Percentiles rank a stretch among this genome's conserved stretches.
phyloP scores from a whole-genome alignment of 108 stramenopile genomes.

The Parietichytrium sp. region DNA sequence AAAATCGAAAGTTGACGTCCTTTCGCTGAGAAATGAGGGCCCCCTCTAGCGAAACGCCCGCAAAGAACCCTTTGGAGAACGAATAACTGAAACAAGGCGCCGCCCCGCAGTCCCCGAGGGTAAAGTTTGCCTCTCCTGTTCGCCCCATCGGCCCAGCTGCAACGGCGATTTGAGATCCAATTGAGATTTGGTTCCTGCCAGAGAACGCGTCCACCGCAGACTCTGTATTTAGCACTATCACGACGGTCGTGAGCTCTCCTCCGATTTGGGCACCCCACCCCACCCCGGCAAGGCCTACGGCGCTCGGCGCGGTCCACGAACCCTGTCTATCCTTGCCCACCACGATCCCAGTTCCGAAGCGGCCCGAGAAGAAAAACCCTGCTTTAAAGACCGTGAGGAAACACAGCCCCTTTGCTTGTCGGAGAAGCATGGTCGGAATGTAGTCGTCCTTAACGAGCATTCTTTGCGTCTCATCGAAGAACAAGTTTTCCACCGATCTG shows the following conservation, averaged over 20 bases:
- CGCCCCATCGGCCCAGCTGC: conserved; percentile 89
- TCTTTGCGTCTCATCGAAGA: background rate
- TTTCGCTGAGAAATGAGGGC: conserved; percentile 74
- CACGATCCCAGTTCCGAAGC: conserved; percentile 73
- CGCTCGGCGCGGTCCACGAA: conserved; percentile 78
- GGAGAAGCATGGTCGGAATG: conserved; percentile 72
- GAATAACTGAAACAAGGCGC: conserved; percentile 89
- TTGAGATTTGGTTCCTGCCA: conserved; percentile 69
- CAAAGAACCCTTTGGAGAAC: conserved; percentile 85
- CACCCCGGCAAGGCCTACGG: conserved; percentile 77
- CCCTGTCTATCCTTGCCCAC: conserved; percentile 58
- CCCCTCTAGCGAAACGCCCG: conserved; percentile 86
- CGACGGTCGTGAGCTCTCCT: conserved; percentile 76
- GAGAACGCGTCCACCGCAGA: conserved; percentile 77
- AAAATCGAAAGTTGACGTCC: conserved; percentile 91
- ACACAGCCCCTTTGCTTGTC: conserved; percentile 67
- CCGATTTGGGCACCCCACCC: conserved; percentile 78
- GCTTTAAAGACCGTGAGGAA: conserved; percentile 77
- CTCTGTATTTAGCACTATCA: conserved; percentile 89
- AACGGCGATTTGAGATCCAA: conserved; percentile 91
- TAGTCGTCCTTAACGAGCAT: background rate
- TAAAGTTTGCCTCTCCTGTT: conserved; percentile 76
- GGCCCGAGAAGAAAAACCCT: conserved; percentile 69
- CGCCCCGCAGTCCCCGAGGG: conserved; percentile 59
- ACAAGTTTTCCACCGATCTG: conserved; percentile 23